Evolutionary conservation across 2,329 filamentous ascomycete species (phyloP), one percentile per base, ranked within the genome.

Genomic region (Fusarium illudens): DNA sequence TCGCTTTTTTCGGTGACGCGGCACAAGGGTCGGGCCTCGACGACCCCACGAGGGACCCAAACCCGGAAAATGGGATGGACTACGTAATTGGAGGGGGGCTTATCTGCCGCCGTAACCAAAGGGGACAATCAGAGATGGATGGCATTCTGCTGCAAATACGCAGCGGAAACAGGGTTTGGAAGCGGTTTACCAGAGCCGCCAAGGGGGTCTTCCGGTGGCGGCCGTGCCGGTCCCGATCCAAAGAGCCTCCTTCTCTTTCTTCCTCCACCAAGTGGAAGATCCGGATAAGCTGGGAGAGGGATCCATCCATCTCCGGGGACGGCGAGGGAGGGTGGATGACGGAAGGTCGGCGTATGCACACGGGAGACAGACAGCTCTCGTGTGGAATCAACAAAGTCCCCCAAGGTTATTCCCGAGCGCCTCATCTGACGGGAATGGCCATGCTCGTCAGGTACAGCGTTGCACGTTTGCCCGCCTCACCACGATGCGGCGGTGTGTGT

Each of bases 1-100:
- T 59, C 66, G 58, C 49, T 67, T 30, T 50, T 67, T 30, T 67
- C 50, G 64, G 64, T 67, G 64, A 67, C 64, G 64, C 64, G 64
- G 64, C 64, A 49, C 60, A 44, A 44, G 39, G 39, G 39, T 44
- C 39, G 39, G 20, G 39, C 39, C 39, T 44, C 39, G 39, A 44
- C 11, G 19, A 51, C 48, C 29, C 48, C 48, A 22, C 48, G 12
- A 44, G 20, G 37, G 15, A 11, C 29, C 51, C 51, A 49, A 65
- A 42, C 57, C 36, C 62, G 50, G 44, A 65, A 39, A 63, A 48
- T 50, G 20, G 60, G 48, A 51, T 25, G 15, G 7, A 30, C 57
- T 65, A 68, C 65, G 64, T 65, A 65, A 68, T 44, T 62, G 34
- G 52, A 49, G 50, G 52, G 53, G 50, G 50, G 50, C 46, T 22